phyloP scores from a whole-genome alignment of 2,329 filamentous ascomycete genomes.

The Aspergillus versicolor region DNA sequence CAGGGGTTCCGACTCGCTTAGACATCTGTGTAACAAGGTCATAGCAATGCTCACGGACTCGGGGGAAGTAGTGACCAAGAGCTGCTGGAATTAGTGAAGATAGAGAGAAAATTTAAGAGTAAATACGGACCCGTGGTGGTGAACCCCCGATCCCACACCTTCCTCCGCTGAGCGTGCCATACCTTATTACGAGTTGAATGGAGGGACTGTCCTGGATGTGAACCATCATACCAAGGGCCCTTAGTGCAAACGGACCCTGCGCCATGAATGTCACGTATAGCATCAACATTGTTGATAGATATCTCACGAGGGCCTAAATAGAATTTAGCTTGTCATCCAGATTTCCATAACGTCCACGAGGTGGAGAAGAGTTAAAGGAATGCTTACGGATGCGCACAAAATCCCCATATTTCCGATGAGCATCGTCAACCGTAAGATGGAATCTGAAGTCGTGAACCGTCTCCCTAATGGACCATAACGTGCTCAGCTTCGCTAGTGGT shows the following conservation, averaged over 20 bases:
- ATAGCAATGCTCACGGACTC: background rate
- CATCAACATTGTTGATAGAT: conserved; percentile 1
- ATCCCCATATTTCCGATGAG: conserved; percentile 2
- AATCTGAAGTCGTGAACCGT: background rate
- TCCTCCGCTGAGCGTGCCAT: background rate
- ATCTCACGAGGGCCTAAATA: conserved; percentile 3
- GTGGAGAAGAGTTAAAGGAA: background rate
- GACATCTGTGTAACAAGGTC: background rate
- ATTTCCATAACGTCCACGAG: background rate
- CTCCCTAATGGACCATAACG: background rate
- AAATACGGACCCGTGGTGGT: background rate
- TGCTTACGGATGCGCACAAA: background rate
- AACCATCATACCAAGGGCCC: background rate
- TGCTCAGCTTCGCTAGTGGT: background rate
- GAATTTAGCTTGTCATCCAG: background rate
- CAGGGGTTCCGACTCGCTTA: background rate
- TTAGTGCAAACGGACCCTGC: background rate
- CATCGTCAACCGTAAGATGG: conserved; percentile 2
- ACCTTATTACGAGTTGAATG: background rate
- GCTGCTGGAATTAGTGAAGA: background rate
- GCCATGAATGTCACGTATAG: conserved; percentile 5
- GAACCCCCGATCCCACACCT: background rate
- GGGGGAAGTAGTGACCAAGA: background rate
- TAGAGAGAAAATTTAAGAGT: background rate
- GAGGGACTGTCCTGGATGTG: background rate